A percentile compares a stretch with the other conserved stretches of the same genome.
These are phyloP conservation scores for Trypanosoma cruzi DNA, from an alignment of 208 protist genomes.

Conservation along the genomic window DNA sequence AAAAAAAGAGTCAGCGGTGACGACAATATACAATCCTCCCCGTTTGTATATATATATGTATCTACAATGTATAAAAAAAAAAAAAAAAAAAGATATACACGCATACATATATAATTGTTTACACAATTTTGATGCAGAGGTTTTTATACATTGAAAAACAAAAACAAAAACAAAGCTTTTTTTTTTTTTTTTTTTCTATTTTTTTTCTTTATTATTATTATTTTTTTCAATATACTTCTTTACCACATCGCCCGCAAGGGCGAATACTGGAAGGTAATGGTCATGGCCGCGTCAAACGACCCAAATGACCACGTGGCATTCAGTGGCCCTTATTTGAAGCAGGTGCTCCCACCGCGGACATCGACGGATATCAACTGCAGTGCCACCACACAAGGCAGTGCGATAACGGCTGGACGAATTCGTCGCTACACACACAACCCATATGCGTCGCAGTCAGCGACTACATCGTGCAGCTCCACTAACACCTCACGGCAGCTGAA, in stretches of 20 bases:
- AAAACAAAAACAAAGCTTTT: no score
- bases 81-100: neutral
- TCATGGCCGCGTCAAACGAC: slow-evolving; percentile 50
- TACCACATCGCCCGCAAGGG: neutral
- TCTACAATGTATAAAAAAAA: neutral
- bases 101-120: neutral
- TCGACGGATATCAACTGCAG: neutral
- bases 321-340: slow-evolving; percentile 4
- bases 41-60: slow-evolving; percentile 1
- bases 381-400: slow-evolving; percentile 23
- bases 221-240: neutral
- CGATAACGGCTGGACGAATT: neutral
- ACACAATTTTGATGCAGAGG: neutral
- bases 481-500: slow-evolving; percentile 12
- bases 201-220: slow-evolving; percentile 16
- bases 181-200: slow-evolving; percentile 13
- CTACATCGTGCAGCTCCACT: slow-evolving; percentile 13
- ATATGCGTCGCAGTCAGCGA: slow-evolving; percentile 48
- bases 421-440: slow-evolving; percentile 72
- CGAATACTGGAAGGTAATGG: slow-evolving; percentile 61
- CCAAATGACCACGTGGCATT: slow-evolving; percentile 8
- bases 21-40: neutral
- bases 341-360: neutral
- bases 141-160: neutral
- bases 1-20: neutral